Evolutionary conservation across 1,139 yeast genomes (phyloP), one percentile per base, ranked within the genome.

Genomic region (Ogataea hybrid): DNA sequence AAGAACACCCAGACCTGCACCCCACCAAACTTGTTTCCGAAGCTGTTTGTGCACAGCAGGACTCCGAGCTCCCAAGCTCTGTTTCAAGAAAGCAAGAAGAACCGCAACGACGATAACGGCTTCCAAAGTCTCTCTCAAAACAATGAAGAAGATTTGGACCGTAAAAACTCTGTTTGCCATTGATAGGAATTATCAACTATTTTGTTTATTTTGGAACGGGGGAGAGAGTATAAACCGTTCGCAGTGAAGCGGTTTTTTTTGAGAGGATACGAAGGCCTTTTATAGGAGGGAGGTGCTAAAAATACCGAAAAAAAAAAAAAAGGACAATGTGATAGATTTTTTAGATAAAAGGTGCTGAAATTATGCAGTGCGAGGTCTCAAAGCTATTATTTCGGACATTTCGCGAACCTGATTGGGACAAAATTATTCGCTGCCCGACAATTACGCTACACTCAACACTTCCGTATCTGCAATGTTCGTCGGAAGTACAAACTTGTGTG

Each of bases 81-180:
- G 96, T 62, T 86, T 88, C 48, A 90, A 77, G 66, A 90, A 90
- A 17, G 97, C 92, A 47, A 90, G 73, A 47, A 90, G 73, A 37
- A 90, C 96, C 3, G 97, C 87, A 44, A 90, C 84, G 49, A 90
- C 89, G 48, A 90, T 79, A 37, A 89, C 77, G 38, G 96, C 96
- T 69, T 90, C 97, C 50, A 90, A 71, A 2, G 95, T 73, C 68
- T 90, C 97, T 68, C 97, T 79, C 57, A 90, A 77, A 46, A 88
- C 88, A 56, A 90, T 84, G 69, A 90, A 89, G 69, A 89, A 90
- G 51, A 77, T 68, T 54, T 74, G 76, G 28, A 74, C 79, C 63
- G 74, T 77, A 57, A 77, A 77, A 37, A 76, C 77, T 52, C 47
- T 54, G 42, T 50, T 47, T 51, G 50, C 50, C 57, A 53, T 53